These are phyloP conservation scores for Podila verticillata DNA, from an alignment of 192 early-diverging fungal genomes.

Conservation along the genomic window DNA sequence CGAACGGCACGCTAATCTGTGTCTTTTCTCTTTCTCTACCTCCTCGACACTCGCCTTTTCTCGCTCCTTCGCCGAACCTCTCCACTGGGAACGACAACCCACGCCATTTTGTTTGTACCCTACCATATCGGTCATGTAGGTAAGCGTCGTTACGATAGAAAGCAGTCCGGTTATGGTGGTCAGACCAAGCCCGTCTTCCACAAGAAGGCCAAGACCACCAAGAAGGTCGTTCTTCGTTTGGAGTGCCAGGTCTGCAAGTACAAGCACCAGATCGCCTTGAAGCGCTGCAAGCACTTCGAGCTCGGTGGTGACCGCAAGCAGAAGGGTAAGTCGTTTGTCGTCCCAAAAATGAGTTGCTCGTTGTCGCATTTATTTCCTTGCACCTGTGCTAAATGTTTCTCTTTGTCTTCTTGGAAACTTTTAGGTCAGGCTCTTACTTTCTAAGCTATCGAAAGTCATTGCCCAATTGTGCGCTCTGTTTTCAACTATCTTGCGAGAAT, in stretches of 20 bases:
- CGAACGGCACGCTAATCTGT: not conserved
- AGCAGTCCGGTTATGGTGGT: constrained; percentile 99
- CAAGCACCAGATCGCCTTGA: constrained; percentile 97
- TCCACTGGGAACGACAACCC: no score
- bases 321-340: constrained; percentile 90
- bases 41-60: no score
- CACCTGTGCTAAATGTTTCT: not conserved
- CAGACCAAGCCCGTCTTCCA: constrained; percentile 99
- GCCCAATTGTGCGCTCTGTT: constrained; percentile 48
- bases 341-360: constrained; percentile 83
- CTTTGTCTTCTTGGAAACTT: not conserved
- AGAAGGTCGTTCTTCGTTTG: constrained; percentile 98
- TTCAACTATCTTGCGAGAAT: constrained; percentile 41
- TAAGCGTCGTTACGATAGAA: constrained; percentile 96
- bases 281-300: constrained; percentile 99
- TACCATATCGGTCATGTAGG: constrained; percentile 33
- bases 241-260: constrained; percentile 99
- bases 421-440: constrained; percentile 34
- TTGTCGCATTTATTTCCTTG: not conserved
- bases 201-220: constrained; percentile 99
- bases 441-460: constrained; percentile 38
- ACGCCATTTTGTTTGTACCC: no score
- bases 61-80: no score
- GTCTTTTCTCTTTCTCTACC: not conserved
- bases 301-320: constrained; percentile 5